Percentiles rank a stretch among this genome's conserved stretches.
Conservation (phyloP, 805 yeast genomes). For the Metschnikowia shivogae region DNA sequence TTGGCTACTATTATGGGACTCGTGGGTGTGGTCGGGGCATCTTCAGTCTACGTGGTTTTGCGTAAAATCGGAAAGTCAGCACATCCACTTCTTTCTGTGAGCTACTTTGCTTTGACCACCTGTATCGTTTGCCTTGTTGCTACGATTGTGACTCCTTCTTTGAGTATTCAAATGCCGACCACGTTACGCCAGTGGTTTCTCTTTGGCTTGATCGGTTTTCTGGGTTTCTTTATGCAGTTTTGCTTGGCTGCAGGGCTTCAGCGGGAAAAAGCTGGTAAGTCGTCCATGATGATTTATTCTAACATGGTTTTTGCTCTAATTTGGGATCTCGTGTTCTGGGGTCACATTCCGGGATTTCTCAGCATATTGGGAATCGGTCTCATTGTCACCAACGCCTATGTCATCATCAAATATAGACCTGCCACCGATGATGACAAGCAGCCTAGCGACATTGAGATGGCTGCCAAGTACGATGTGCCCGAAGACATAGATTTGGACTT, state of each 20-base stretch:
- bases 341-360: slow-evolving; percentile 65
- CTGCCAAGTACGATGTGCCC: slow-evolving; percentile 14
- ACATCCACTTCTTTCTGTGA: slow-evolving; percentile 76
- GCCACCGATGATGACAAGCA: slow-evolving; percentile 6
- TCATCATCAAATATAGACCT: slow-evolving; percentile 53
- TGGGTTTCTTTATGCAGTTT: slow-evolving; percentile 83
- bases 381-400: slow-evolving; percentile 61
- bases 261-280: slow-evolving; percentile 71
- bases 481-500: slow-evolving; percentile 17
- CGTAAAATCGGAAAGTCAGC: slow-evolving; percentile 73
- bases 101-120: slow-evolving; percentile 65
- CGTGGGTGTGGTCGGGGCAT: slow-evolving; percentile 66
- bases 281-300: slow-evolving; percentile 70
- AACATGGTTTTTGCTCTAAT: slow-evolving; percentile 74
- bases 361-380: slow-evolving; percentile 66
- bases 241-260: slow-evolving; percentile 78
- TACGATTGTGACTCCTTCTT: slow-evolving; percentile 52
- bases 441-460: slow-evolving; percentile 5
- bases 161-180: slow-evolving; percentile 58
- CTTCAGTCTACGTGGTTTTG: slow-evolving; percentile 63
- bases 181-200: slow-evolving; percentile 63
- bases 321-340: slow-evolving; percentile 71
- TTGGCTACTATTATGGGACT: slow-evolving; percentile 62
- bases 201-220: slow-evolving; percentile 57
- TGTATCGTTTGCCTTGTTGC: slow-evolving; percentile 51